These are phyloP conservation scores for Magnaporthiopsis incrustans DNA, from an alignment of 2,329 filamentous ascomycete species.

Conservation along the genomic window DNA sequence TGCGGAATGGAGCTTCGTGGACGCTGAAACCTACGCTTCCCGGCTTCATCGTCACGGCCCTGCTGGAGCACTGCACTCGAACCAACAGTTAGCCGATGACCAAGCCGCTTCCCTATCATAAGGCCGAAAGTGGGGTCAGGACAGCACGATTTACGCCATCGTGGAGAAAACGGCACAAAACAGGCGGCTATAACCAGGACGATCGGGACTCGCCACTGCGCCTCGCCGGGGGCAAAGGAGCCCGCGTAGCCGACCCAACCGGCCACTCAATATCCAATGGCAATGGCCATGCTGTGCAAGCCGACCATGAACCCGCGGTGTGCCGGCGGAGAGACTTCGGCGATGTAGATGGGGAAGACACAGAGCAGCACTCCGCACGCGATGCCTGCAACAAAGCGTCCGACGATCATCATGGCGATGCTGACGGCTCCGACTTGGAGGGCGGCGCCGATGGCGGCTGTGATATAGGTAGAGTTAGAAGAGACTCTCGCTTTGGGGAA, in stretches of 20 bases:
- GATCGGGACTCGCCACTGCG: slow-evolving; percentile 22
- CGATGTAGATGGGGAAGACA: slow-evolving; percentile 14
- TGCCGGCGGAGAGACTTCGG: slow-evolving; percentile 27
- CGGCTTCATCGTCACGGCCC: too few species aligned
- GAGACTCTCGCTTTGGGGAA: too few species aligned
- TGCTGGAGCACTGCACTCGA: too few species aligned
- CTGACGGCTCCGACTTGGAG: slow-evolving; percentile 12
- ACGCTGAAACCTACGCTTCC: too few species aligned
- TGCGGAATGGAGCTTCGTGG: too few species aligned
- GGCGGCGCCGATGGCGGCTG: neutral
- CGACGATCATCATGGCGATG: slow-evolving; percentile 14
- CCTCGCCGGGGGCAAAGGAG: slow-evolving; percentile 20
- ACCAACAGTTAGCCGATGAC: too few species aligned
- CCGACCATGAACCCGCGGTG: slow-evolving; percentile 10
- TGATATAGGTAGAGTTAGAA: too few species aligned
- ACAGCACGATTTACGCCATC: slow-evolving; percentile 13
- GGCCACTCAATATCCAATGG: slow-evolving; percentile 27
- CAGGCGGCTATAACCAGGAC: slow-evolving; percentile 15
- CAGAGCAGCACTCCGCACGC: slow-evolving; percentile 25
- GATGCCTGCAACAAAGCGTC: slow-evolving; percentile 32
- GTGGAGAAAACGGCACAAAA: slow-evolving; percentile 20
- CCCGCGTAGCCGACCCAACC: slow-evolving; percentile 32
- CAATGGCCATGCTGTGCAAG: slow-evolving; percentile 22
- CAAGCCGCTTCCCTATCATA: too few species aligned
- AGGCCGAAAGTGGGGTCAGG: too few species aligned